Evolutionary conservation across 257 asterid genomes (phyloP).

Genomic region (Cynanchum wilfordii): DNA sequence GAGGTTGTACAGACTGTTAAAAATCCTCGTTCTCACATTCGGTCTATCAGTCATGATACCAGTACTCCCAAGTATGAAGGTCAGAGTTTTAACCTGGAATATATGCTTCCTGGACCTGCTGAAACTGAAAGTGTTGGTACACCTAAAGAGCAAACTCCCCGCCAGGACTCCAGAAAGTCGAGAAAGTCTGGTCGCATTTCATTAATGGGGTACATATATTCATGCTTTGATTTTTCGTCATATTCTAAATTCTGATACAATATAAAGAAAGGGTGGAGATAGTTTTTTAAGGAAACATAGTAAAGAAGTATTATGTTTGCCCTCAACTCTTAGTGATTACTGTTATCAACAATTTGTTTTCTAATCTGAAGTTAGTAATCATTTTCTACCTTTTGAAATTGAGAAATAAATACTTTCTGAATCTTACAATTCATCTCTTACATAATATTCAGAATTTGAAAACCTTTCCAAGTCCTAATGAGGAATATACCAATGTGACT

Average conservation of each 20-base stretch:
- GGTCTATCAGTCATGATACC: conserved; percentile 46
- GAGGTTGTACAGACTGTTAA: conserved; percentile 91
- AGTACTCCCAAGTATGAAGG: conserved; percentile 22
- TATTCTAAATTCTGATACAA: neutral
- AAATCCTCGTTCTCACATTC: conserved; percentile 55
- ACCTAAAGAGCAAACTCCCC: conserved; percentile 43
- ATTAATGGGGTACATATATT: conserved; percentile 52
- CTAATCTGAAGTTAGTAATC: neutral
- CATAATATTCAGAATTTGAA: no score
- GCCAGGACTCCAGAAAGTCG: conserved; percentile 41
- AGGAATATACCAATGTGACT: neutral
- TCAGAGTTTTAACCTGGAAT: conserved; percentile 41
- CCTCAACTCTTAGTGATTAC: neutral
- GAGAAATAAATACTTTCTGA: neutral
- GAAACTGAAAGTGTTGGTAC: conserved; percentile 38
- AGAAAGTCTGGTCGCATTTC: conserved; percentile 61
- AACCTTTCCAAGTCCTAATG: neutral
- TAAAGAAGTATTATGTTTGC: neutral
- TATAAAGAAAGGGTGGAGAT: neutral
- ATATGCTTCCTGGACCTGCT: conserved; percentile 70
- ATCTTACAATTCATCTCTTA: no score
- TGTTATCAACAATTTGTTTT: neutral
- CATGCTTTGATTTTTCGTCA: neutral
- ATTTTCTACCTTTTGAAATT: neutral
- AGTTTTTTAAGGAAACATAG: neutral